phyloP scores from a whole-genome alignment of 495 filamentous ascomycete genomes.

The Hypoxylon crocopeplum region DNA sequence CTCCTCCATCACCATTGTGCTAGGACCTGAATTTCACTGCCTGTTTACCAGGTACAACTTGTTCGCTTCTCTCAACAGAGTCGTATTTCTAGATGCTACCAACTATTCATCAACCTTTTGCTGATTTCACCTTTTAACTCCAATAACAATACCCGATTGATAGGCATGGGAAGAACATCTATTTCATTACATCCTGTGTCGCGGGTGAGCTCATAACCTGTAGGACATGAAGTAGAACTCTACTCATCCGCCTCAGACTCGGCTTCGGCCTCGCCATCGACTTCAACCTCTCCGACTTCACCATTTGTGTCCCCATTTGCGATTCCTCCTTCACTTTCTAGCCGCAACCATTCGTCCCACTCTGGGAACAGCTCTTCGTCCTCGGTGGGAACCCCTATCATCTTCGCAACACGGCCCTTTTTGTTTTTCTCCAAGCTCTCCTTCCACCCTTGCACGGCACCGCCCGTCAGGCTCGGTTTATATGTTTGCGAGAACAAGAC shows the following conservation, averaged over 20 bases:
- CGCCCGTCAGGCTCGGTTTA: conserved; percentile 76
- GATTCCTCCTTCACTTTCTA: conserved; percentile 72
- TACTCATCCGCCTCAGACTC: conserved; percentile 28
- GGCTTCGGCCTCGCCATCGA: conserved; percentile 17
- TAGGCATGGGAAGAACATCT: not conserved
- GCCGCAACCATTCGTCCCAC: conserved; percentile 85
- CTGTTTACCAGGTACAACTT: no score
- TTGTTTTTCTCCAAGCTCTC: conserved; percentile 75
- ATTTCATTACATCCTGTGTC: not conserved
- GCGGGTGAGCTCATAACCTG: conserved; percentile 6
- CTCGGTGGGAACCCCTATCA: conserved; percentile 82
- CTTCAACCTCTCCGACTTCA: conserved; percentile 45
- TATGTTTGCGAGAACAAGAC: conserved; percentile 94
- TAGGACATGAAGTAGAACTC: not conserved
- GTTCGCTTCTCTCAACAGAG: conserved; percentile 5
- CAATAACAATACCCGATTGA: conserved; percentile 13
- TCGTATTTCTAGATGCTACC: conserved; percentile 14
- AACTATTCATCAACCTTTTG: no score
- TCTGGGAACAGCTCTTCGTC: conserved; percentile 95
- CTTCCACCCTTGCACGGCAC: conserved; percentile 81
- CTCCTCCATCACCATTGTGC: no score
- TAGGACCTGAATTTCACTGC: no score
- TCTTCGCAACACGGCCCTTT: conserved; percentile 81
- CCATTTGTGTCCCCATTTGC: conserved; percentile 57
- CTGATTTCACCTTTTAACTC: conserved; percentile 26